Base-by-base conservation (phyloP, 805 yeast genomes). In the Candida xiaguanensis region DNA sequence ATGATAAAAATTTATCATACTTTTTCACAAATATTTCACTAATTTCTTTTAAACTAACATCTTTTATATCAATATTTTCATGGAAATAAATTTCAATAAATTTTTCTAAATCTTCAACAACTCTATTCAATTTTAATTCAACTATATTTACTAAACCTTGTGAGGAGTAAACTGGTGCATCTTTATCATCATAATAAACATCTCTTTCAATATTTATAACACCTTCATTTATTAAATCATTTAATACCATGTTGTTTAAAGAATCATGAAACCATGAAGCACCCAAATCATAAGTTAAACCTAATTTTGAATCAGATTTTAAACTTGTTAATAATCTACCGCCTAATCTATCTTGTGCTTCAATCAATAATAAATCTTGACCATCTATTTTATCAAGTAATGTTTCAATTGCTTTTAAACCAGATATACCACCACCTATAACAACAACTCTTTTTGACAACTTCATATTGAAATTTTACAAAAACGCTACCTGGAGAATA, bases 201-300 rank as follows among this genome's bases (percentile, higher is more conserved):
- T 68, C 72, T 4, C 5, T 7, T 1, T 27, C 30, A 8, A 53
- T 29, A 37, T 54, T 52, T 31, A 58, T 54, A 26, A 36, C 22
- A 1, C 31, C 40, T 5, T 44, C 46, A 3, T 42, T 48, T 8
- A 52, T 20, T 12, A 51, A 40, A 23, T 58, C 61, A 25, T 52
- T 41, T 32, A 86, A 81, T 16, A 85, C 63, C 2, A 73, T 71
- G 55, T 89, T 89, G 24, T 74, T 67, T 28, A 87, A 60, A 0
- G 89, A 78, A 48, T 87, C 95, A 54, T 89, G 96, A 53, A 85
- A 85, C 96, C 96, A 89, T 4, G 89, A 76, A 0, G 95, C 96
- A 1, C 96, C 96, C n/a, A 87, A 47, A 55, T 88, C 95, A 49
- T 82, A 81, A 2, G 61, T 52, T 19, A 51, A 42, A 16, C 63